Percentiles rank a stretch among this genome's conserved stretches.
Evolutionary conservation across 441 rosid genomes (phyloP).

Genomic region (Mallotus repandus): DNA sequence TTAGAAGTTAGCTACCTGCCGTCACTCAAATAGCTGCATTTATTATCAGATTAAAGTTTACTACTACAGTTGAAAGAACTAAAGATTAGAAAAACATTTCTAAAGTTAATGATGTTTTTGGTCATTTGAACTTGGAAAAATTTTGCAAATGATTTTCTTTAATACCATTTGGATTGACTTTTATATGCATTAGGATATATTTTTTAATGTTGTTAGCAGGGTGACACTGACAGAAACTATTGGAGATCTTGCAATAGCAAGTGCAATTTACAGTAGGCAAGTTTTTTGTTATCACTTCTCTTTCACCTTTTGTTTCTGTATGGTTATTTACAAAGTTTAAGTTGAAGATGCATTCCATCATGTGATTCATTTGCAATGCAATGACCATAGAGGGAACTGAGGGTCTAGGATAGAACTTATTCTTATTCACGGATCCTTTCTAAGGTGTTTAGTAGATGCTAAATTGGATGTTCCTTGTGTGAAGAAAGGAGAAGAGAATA

Average conservation of each 20-base stretch:
- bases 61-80: too few species aligned
- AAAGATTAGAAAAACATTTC: neutral
- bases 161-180: neutral
- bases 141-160: neutral
- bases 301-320: too few species aligned
- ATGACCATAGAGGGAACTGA: neutral
- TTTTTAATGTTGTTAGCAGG: constrained; percentile 78
- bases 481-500: too few species aligned
- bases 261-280: constrained; percentile 70
- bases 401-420: too few species aligned
- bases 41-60: too few species aligned
- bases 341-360: neutral
- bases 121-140: neutral
- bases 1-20: too few species aligned
- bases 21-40: too few species aligned
- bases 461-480: constrained; percentile 3
- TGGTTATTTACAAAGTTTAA: neutral
- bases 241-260: constrained; percentile 93
- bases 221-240: constrained; percentile 75
- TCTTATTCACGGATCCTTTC: neutral
- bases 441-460: constrained; percentile 3
- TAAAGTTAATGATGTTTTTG: neutral
- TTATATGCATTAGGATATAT: constrained; percentile 49
- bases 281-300: too few species aligned
- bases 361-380: neutral